phyloP scores from a whole-genome alignment of 169 alveolate genomes.

The Cryptosporidium meleagridis region DNA sequence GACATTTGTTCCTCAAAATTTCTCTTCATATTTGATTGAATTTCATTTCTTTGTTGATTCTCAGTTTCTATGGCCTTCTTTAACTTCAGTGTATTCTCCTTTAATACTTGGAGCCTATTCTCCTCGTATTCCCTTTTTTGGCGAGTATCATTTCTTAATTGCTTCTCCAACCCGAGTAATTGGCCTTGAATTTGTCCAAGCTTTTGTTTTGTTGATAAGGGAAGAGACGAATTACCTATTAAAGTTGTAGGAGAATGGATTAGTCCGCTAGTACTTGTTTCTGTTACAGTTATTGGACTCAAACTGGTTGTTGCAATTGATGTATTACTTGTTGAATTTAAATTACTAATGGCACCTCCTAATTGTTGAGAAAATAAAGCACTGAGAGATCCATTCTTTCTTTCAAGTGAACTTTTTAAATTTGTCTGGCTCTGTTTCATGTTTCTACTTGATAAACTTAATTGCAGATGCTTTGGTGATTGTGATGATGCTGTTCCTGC shows the following conservation, averaged over 20 bases:
- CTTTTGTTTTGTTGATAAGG: constrained; percentile 66
- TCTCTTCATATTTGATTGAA: constrained; percentile 31
- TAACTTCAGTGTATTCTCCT: constrained; percentile 59
- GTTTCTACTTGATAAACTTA: not conserved
- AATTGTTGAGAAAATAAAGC: constrained; percentile 12
- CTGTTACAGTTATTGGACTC: constrained; percentile 15
- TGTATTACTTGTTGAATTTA: constrained; percentile 4
- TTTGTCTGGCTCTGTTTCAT: not conserved
- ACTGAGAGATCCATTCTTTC: constrained; percentile 23
- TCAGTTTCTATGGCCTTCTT: constrained; percentile 63
- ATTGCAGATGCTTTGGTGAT: constrained; percentile 1
- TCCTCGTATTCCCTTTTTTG: constrained; percentile 74
- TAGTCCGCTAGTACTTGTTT: not conserved
- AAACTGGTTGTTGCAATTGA: constrained; percentile 2
- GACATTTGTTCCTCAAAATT: constrained; percentile 60
- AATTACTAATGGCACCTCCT: not conserved
- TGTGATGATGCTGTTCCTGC: not conserved
- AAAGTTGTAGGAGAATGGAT: constrained; percentile 22
- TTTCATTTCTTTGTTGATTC: constrained; percentile 55
- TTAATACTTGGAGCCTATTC: constrained; percentile 42
- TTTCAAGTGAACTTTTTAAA: not conserved
- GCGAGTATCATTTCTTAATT: constrained; percentile 69
- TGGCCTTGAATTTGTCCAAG: constrained; percentile 72
- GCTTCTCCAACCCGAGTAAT: constrained; percentile 62
- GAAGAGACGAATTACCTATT: constrained; percentile 34